Base-by-base conservation (phyloP, 495 filamentous ascomycete species). In the Xylaria flabelliformis region DNA sequence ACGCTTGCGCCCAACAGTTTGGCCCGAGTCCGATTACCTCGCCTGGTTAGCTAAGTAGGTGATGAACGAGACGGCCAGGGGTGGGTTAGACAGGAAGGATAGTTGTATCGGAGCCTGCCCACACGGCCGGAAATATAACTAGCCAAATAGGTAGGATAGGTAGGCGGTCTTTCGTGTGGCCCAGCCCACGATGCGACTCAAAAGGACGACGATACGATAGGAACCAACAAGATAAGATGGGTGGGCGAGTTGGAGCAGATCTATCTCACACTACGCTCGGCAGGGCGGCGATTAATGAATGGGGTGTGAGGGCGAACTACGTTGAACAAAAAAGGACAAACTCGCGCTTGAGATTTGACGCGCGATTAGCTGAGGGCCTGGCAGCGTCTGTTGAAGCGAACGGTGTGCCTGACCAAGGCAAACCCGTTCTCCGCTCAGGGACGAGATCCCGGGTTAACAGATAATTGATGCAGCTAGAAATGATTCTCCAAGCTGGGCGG, bases 321-420 rank as follows among this genome's bases (percentile, higher is more conserved):
- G 46, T 71, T 46, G 34, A 42, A 59, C 36, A 58, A 48, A 13
- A 46, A 44, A 42, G 53, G 51, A 61, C 34, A 29, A 56, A 59
- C 74, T 72, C 74, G 79, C 79, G 79, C 79, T 80, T 79, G 79
- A 72, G 73, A 78, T 80, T 83, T 83, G 74, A 84, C 82, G 82
- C 82, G 82, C 82, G 82, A 84, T 84, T 84, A 83, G 79, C 42
- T 48, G 62, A 69, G 50, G 65, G 71, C 69, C 69, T 66, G 62
- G 76, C 75, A 82, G 80, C 80, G 81, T 80, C 79, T 82, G 80
- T 76, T 75, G 76, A 78, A 72, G 79, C 74, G 66, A 72, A 76
- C 59, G 29, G 71, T 63, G 44, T 72, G 50, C 51, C 63, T 63
- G 34, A 21, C 58, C 32, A 61, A 42, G 66, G 51, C 61, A 59